A percentile compares a stretch with the other conserved stretches of the same genome.
Conservation (phyloP, 164 flowering plant species). For the Vitis riparia region DNA sequence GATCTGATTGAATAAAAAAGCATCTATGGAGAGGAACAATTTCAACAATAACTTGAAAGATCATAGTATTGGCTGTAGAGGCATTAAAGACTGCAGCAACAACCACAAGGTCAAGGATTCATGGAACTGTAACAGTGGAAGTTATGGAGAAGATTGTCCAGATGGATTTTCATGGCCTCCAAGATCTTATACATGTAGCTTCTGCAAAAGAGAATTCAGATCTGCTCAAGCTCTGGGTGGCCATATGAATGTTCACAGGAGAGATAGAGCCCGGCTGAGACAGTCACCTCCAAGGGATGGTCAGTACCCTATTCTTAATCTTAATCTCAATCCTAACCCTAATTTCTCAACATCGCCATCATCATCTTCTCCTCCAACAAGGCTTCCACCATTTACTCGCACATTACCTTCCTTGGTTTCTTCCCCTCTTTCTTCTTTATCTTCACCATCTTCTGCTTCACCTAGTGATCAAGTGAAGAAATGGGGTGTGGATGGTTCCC, state of each 20-base stretch:
- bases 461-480: slow-evolving; percentile 15
- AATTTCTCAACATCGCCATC: slow-evolving; percentile 22
- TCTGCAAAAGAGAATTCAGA: slow-evolving; percentile 72
- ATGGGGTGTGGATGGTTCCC: slow-evolving; percentile 2
- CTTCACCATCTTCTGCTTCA: slow-evolving; percentile 23
- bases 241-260: slow-evolving; percentile 82
- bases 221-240: slow-evolving; percentile 87
- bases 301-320: slow-evolving; percentile 19
- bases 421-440: slow-evolving; percentile 21
- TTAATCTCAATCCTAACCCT: slow-evolving; percentile 31
- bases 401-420: slow-evolving; percentile 18
- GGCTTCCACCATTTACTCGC: slow-evolving; percentile 9
- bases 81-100: slow-evolving; percentile 7
- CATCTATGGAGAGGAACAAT: slow-evolving; percentile 27
- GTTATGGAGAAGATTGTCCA: slow-evolving; percentile 24
- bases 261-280: slow-evolving; percentile 69
- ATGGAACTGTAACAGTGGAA: slow-evolving; percentile 10
- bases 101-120: slow-evolving; percentile 13
- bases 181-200: slow-evolving; percentile 68
- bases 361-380: slow-evolving; percentile 18
- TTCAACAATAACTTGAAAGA: slow-evolving; percentile 18
- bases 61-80: slow-evolving; percentile 8
- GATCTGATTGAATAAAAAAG: slow-evolving; percentile 3
- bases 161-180: slow-evolving; percentile 76
- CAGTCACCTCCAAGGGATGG: slow-evolving; percentile 38